phyloP scores from a whole-genome alignment of 1,284 basidiomycete species.

The Mycena citricolor region DNA sequence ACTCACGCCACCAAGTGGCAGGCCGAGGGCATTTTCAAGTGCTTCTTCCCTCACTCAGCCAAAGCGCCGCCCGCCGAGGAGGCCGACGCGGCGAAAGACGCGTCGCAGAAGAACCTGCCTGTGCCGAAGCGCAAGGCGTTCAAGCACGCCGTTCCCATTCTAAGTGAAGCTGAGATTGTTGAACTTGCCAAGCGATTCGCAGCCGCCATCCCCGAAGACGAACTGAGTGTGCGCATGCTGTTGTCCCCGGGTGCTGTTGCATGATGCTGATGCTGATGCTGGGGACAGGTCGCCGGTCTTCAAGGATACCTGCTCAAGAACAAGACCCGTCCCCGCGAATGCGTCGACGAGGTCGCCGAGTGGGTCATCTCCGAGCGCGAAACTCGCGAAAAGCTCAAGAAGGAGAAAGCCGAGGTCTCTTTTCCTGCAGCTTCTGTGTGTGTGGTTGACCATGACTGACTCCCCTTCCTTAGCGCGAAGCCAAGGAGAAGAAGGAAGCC shows the following conservation, averaged over 20 bases:
- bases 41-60: conserved; percentile 73
- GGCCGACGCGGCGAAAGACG: conserved; percentile 39
- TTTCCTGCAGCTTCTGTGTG: conserved; percentile 10
- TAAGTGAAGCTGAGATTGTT: conserved; percentile 71
- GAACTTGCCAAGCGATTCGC: conserved; percentile 76
- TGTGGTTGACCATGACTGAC: conserved; percentile 17
- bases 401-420: conserved; percentile 76
- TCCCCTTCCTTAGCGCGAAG: conserved; percentile 53
- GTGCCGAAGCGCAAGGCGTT: conserved; percentile 62
- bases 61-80: conserved; percentile 29
- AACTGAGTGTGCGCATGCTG: conserved; percentile 57
- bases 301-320: conserved; percentile 85
- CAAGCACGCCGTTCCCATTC: conserved; percentile 59
- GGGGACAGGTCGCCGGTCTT: conserved; percentile 68
- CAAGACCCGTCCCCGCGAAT: conserved; percentile 79
- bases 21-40: conserved; percentile 87
- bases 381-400: conserved; percentile 77
- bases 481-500: conserved; percentile 71
- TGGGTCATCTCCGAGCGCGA: conserved; percentile 79
- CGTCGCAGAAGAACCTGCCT: conserved; percentile 65
- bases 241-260: background rate
- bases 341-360: conserved; percentile 72
- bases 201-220: conserved; percentile 75
- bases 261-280: conserved; percentile 11
- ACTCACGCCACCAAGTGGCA: conserved; percentile 85